Evolutionary conservation across 805 yeast genomes (phyloP), one percentile per base, ranked within the genome.

Genomic region (Candida ortonii): DNA sequence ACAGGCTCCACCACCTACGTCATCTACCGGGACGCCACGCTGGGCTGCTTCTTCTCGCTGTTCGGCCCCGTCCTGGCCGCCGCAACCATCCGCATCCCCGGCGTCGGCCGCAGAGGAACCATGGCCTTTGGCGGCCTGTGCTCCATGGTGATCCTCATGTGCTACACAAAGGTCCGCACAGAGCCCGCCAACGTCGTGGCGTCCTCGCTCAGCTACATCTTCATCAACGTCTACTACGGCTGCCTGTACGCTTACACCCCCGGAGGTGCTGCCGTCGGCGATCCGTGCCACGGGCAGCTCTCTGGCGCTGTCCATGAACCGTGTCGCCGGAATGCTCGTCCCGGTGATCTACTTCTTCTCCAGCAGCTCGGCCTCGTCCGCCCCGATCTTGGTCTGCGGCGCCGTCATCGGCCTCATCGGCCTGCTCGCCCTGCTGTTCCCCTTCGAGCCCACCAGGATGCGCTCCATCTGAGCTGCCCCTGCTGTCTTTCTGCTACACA

Each of bases 161-260:
- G 73, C 26, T 74, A 77, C 36, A 76, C 80, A 10, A 71, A 75
- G 5, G 78, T 78, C 7, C 65, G 66, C 49, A 63, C 76, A 1
- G 59, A 68, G 29, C 61, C 68, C 6, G 71, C 65, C 64, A 71
- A 71, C 48, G 70, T 76, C 30, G 68, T 59, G 6, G 50, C 61
- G 21, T 51, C 61, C 12, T 48, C 66, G 14, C 63, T 67, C 25
- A 69, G 77, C 19, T 71, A 67, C 38, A 44, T 64, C 39, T 56
- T 56, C 43, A 48, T 63, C 35, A 56, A 62, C 52, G 61, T 73
- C 35, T 70, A 70, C 49, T 74, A 71, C 49, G 79, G 77, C 3
- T 69, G 70, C 12, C 55, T 76, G 19, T 76, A 73, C 46, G 81
- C 80, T 8, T 76, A 74, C 46, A 75, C 81, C 2, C 80, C 80